Evolutionary conservation across 1,139 yeast genomes (phyloP).

Genomic region (Nakaseomyces sp.): DNA sequence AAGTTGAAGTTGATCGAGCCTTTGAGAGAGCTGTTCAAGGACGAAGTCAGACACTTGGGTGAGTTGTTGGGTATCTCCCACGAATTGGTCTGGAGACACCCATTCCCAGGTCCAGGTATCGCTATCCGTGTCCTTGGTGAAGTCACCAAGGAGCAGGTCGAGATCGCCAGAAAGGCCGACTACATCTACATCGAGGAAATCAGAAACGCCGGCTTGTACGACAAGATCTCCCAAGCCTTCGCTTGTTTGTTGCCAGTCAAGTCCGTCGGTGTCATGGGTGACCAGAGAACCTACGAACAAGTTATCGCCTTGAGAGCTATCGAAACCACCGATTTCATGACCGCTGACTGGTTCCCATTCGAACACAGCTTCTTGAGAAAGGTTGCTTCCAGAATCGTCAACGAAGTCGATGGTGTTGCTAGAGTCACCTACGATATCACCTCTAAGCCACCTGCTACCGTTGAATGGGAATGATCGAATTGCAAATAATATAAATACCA

Average conservation of each 20-base stretch:
- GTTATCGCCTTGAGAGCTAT: conserved; percentile 98
- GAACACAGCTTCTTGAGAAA: conserved; percentile 87
- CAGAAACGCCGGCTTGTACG: conserved; percentile 83
- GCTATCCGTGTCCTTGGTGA: conserved; percentile 97
- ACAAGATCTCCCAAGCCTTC: conserved; percentile 92
- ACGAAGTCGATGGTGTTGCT: conserved; percentile 98
- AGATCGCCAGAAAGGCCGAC: conserved; percentile 96
- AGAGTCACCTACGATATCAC: conserved; percentile 98
- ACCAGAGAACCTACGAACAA: conserved; percentile 97
- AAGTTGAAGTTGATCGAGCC: conserved; percentile 97
- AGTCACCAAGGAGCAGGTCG: conserved; percentile 85
- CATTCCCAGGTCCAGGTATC: conserved; percentile 99
- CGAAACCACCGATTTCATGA: conserved; percentile 97
- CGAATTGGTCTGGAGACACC: conserved; percentile 98
- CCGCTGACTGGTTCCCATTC: conserved; percentile 97
- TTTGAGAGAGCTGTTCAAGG: conserved; percentile 94
- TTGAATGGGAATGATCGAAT: conserved; percentile 77
- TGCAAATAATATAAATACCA: background rate
- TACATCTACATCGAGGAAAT: conserved; percentile 92
- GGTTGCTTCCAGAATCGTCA: conserved; percentile 93
- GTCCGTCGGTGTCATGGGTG: conserved; percentile 99
- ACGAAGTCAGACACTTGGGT: conserved; percentile 95
- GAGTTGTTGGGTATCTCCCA: conserved; percentile 91
- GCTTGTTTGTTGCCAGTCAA: conserved; percentile 95
- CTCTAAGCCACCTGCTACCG: conserved; percentile 98